Base-by-base conservation (phyloP, 164 flowering plant genomes). In the Magnolia changhungtana region DNA sequence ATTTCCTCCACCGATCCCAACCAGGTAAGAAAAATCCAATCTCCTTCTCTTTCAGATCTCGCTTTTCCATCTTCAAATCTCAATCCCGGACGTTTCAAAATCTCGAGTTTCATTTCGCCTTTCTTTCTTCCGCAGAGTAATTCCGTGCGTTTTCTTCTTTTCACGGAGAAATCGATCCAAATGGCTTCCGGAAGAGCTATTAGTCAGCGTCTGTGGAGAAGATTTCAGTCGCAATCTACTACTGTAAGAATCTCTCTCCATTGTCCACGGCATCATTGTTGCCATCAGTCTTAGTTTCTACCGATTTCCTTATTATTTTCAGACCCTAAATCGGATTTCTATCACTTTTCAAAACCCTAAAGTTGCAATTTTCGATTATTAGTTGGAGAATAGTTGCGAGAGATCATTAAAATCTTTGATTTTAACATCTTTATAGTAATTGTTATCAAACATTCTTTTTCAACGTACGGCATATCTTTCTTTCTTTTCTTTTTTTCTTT, bases 141-240 rank as follows among this genome's bases (percentile, higher is more conserved):
- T 55, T 55, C 61, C 13, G 61, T 55, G 61, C 61, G 13, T 55
- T 55, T 55, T 55, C 18, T 55, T 16, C 18, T 16, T 11, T 16
- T 16, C 18, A 16, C 61, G 61, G 61, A 55, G 61, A 29, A 24
- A 58, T 72, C 45, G 71, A 52, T 71, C 52, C 37, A 50, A 76
- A 79, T 82, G 84, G 80, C 82, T 67, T n/a, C 78, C 7, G 75
- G 82, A 19, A 82, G 82, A 82, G 80, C 78, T 78, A 79, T 82
- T 79, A 61, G 72, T 18, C 84, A 77, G 24, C 68, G 79, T 69
- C 71, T 82, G 63, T 74, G 77, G 72, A 74, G 78, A 74, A 82
- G 75, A 64, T 55, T 82, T 68, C 82, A 77, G 37, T 66, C 76
- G 18, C 81, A 77, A 68, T 77, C 65, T 20, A 74, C 74, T 52